Evolutionary conservation across 2,329 filamentous ascomycete genomes (phyloP), one percentile per base, ranked within the genome.

Genomic region (Zelopaecilomyces penicillatus): DNA sequence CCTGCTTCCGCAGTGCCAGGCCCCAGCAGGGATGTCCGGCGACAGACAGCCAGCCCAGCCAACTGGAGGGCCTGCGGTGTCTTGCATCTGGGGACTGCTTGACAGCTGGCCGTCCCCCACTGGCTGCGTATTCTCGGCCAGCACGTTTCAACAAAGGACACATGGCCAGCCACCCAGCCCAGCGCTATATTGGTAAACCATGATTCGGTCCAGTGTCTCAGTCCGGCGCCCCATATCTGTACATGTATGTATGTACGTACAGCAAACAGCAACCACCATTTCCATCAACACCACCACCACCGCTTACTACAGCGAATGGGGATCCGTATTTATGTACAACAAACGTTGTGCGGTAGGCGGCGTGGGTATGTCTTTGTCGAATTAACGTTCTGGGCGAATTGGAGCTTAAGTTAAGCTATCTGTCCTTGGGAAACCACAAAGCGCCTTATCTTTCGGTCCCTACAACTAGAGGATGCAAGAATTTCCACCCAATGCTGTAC

Each of bases 101-200:
- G 56, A 59, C 58, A 61, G 53, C 54, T 61, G 57, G 57, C 57
- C 45, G 47, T 48, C 50, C 49, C 54, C 57, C 52, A 59, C 55
- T 57, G 58, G 58, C 57, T 58, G 52, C 48, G 45, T 41, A 50
- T 51, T 50, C 52, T 52, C 51, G 49, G 47, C 51, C 57, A 56
- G 53, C 54, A 57, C 59, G 58, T 63, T 63, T 63, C 59, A 63
- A 60, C 53, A 53, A 59, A 56, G 49, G 57, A 61, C 61, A 64
- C 61, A 63, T 62, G 60, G 58, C 57, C 54, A 62, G 58, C 57
- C 59, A 63, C 57, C 58, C 41, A 49, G 48, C 52, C 44, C 51
- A 46, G 41, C 42, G 44, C 39, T 43, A 46, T 50, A 50, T 50
- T 52, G 48, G 48, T 52, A 48, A 39, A 35, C 32, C 39, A 48